These are phyloP conservation scores for Macaranga tanarius DNA, from an alignment of 441 rosid species.

Conservation along the genomic window DNA sequence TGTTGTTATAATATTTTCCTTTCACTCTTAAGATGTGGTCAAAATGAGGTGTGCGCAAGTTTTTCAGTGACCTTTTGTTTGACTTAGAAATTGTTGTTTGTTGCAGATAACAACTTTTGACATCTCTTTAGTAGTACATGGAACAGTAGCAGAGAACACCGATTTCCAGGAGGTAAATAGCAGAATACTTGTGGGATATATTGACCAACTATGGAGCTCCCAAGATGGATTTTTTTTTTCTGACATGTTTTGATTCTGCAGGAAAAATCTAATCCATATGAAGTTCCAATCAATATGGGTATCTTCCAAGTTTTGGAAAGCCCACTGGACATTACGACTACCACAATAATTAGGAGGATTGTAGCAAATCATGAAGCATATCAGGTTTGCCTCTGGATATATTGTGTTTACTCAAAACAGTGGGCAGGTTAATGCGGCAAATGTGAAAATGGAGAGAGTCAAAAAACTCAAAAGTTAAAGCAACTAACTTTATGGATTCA, in stretches of 20 bases:
- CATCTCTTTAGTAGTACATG: constrained; percentile 64
- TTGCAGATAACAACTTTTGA: constrained; percentile 64
- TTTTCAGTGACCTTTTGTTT: neutral
- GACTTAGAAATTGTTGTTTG: constrained; percentile 20
- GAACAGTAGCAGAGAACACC: constrained; percentile 57
- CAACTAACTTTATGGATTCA: neutral
- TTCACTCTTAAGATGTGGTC: neutral
- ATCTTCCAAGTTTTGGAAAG: constrained; percentile 61
- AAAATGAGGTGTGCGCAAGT: neutral
- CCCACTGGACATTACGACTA: constrained; percentile 62
- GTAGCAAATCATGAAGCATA: constrained; percentile 69
- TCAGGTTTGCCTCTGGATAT: constrained; percentile 34
- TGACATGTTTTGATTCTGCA: constrained; percentile 22
- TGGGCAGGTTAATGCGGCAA: neutral
- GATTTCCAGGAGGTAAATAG: constrained; percentile 50
- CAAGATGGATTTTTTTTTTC: neutral
- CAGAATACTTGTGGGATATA: neutral
- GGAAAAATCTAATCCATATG: constrained; percentile 62
- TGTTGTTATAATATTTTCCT: neutral
- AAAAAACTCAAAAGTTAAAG: neutral
- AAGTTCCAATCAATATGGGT: constrained; percentile 54
- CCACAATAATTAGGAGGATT: constrained; percentile 64
- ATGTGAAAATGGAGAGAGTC: neutral
- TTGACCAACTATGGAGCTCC: neutral
- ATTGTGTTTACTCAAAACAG: neutral